These are phyloP conservation scores for Magnolia kwangsiensis DNA, from an alignment of 164 flowering plant species.

Conservation along the genomic window DNA sequence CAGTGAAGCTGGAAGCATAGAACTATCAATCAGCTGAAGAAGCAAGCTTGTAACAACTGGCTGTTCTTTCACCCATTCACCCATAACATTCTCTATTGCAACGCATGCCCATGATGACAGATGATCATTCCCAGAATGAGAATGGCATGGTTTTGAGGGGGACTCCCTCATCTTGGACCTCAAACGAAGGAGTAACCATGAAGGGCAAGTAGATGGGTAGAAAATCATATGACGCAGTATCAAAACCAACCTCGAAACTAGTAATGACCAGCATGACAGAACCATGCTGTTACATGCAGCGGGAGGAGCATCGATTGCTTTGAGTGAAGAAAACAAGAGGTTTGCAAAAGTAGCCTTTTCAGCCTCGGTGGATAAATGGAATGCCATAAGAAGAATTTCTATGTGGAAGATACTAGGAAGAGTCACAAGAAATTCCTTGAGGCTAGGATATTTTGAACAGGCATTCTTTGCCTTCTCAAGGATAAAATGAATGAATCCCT, in stretches of 20 bases:
- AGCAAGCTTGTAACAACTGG: constrained; percentile 42
- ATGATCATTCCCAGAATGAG: constrained; percentile 26
- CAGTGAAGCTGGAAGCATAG: constrained; percentile 34
- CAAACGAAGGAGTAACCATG: constrained; percentile 61
- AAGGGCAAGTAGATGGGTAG: constrained; percentile 56
- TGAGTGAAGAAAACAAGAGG: constrained; percentile 46
- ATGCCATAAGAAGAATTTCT: constrained; percentile 84
- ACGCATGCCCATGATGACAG: constrained; percentile 56
- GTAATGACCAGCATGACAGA: constrained; percentile 77
- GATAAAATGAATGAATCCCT: constrained; percentile 52
- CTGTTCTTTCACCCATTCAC: constrained; percentile 43
- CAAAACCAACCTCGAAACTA: constrained; percentile 78
- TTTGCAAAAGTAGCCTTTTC: constrained; percentile 60
- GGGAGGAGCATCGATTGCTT: constrained; percentile 35
- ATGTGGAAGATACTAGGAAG: constrained; percentile 78
- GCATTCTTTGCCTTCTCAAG: constrained; percentile 50
- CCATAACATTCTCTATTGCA: constrained; percentile 42
- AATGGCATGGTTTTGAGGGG: constrained; percentile 24
- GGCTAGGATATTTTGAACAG: constrained; percentile 28
- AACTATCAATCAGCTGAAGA: constrained; percentile 59
- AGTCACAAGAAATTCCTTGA: constrained; percentile 48
- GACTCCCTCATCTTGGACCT: constrained; percentile 66
- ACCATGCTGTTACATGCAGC: constrained; percentile 34
- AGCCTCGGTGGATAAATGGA: constrained; percentile 64
- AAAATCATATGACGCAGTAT: constrained; percentile 78